phyloP scores from a whole-genome alignment of 441 rosid genomes.

The Croton laevigatus region DNA sequence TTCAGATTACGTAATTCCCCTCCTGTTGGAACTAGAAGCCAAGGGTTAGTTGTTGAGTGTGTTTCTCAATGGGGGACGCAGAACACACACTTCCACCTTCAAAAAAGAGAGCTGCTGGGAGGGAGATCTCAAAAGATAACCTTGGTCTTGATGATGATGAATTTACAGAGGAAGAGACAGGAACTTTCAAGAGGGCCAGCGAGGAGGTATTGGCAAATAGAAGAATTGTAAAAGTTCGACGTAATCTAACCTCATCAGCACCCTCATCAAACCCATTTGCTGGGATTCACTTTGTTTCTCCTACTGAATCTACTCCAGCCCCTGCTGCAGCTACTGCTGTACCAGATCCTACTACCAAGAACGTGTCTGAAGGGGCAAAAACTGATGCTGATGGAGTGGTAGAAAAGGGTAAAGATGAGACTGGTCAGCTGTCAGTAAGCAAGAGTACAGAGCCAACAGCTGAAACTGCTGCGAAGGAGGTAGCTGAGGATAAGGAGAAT shows the following conservation, averaged over 20 bases:
- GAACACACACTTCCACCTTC: conserved; percentile 66
- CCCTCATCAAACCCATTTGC: conserved; percentile 81
- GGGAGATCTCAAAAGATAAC: conserved; percentile 73
- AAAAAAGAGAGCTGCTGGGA: conserved; percentile 87
- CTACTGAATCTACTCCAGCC: conserved; percentile 28
- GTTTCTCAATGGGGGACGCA: conserved; percentile 61
- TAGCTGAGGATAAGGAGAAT: conserved; percentile 24
- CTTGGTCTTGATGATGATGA: conserved; percentile 92
- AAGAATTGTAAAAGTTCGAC: conserved; percentile 75
- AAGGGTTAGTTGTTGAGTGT: not conserved
- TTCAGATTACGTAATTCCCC: conserved; percentile 20
- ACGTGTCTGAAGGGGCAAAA: conserved; percentile 36
- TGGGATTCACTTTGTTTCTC: conserved; percentile 56
- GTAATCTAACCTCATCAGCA: conserved; percentile 39
- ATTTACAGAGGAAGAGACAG: conserved; percentile 51
- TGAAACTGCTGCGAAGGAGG: conserved; percentile 34
- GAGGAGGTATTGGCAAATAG: conserved; percentile 76
- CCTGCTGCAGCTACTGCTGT: conserved; percentile 29
- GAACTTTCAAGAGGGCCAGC: conserved; percentile 82
- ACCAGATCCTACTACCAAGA: conserved; percentile 31
- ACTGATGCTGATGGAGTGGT: conserved; percentile 27
- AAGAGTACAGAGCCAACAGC: conserved; percentile 29
- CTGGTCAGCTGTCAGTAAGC: conserved; percentile 25
- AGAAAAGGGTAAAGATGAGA: conserved; percentile 30
- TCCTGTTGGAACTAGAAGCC: not conserved